Conservation (phyloP, 371 early-diverging fungal species). For the Blakeslea trispora region DNA sequence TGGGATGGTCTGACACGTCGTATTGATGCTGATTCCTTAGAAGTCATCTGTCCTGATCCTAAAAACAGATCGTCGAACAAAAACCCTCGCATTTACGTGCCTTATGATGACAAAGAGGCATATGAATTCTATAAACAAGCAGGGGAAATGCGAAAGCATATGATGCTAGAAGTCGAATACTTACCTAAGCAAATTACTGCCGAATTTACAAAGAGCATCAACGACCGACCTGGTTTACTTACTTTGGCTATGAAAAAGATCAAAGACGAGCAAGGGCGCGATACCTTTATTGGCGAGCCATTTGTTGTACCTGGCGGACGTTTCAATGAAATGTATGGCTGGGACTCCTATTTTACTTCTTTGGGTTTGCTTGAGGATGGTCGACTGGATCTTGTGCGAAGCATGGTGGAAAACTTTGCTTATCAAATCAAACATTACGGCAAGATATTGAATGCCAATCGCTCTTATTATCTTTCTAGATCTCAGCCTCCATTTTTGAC, state of each 20-base stretch:
- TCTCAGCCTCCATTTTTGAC: conserved; percentile 96
- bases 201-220: conserved; percentile 81
- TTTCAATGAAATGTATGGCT: conserved; percentile 97
- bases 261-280: conserved; percentile 50
- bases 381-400: conserved; percentile 73
- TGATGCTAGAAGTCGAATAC: conserved; percentile 73
- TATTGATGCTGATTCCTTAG: conserved; percentile 86
- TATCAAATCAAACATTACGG: conserved; percentile 94
- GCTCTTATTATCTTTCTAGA: conserved; percentile 91
- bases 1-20: conserved; percentile 90
- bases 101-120: conserved; percentile 71
- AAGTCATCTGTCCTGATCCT: conserved; percentile 85
- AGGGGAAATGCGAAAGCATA: conserved; percentile 56
- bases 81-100: conserved; percentile 81
- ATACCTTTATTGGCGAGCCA: conserved; percentile 67
- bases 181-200: conserved; percentile 85
- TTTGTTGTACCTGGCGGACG: conserved; percentile 96
- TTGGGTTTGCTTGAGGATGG: conserved; percentile 82
- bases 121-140: conserved; percentile 74
- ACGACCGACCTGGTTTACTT: conserved; percentile 81
- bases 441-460: conserved; percentile 94
- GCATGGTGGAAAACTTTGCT: conserved; percentile 92
- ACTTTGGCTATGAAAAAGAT: conserved; percentile 69
- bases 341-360: conserved; percentile 93
- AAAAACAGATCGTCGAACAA: conserved; percentile 76